A percentile compares a stretch with the other conserved stretches of the same genome.
phyloP scores from a whole-genome alignment of 331 rosid genomes.

The Malus hybrid region DNA sequence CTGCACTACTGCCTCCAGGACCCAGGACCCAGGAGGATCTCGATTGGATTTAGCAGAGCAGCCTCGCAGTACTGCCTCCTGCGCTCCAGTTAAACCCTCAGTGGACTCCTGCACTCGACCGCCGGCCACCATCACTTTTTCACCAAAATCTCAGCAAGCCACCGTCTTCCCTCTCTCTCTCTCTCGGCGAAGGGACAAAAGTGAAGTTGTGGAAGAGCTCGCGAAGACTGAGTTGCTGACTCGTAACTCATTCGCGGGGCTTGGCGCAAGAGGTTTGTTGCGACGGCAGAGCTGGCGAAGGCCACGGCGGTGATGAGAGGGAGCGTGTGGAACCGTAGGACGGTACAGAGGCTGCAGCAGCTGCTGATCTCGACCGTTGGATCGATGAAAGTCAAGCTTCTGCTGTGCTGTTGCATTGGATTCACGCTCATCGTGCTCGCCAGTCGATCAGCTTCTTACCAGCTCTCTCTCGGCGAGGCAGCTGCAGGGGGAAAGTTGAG shows the following conservation, averaged over 20 bases:
- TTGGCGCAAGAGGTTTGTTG: neutral
- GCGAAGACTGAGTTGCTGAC: neutral
- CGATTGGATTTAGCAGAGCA: no score
- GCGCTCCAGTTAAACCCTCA: no score
- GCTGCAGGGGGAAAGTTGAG: slow-evolving; percentile 9
- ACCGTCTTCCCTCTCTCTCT: neutral
- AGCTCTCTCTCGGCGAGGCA: neutral
- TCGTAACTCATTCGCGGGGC: neutral
- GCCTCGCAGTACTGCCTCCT: no score
- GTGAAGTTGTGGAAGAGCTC: neutral
- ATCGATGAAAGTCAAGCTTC: slow-evolving; percentile 69
- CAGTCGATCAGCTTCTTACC: neutral
- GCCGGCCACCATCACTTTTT: no score
- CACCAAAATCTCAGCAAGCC: no score
- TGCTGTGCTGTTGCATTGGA: slow-evolving; percentile 55
- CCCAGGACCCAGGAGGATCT: no score
- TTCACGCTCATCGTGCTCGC: slow-evolving; percentile 46
- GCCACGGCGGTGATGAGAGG: slow-evolving; percentile 50
- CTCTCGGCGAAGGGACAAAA: neutral
- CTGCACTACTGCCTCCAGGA: no score
- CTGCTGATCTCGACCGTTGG: slow-evolving; percentile 48
- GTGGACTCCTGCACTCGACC: no score
- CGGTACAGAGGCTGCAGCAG: slow-evolving; percentile 57
- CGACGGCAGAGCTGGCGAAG: neutral
- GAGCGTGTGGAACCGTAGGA: slow-evolving; percentile 57